Evolutionary conservation across 257 asterid genomes (phyloP).

Genomic region (Scutellaria minor): DNA sequence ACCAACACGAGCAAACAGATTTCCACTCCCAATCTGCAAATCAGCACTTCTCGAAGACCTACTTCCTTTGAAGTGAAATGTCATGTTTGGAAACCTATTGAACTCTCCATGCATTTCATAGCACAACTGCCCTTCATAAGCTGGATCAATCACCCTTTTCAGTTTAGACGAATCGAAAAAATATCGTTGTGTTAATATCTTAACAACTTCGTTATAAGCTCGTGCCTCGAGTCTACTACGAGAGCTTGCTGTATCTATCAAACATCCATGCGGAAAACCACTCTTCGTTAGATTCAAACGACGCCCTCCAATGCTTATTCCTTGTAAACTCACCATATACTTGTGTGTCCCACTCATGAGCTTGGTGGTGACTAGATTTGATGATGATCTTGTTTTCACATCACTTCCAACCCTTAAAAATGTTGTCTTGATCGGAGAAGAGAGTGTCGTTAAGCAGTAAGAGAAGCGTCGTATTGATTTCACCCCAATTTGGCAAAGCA

Average conservation of each 20-base stretch:
- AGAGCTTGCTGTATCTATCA: conserved; percentile 14
- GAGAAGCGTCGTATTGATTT: conserved; percentile 4
- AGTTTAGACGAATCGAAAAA: background rate
- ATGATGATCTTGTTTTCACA: background rate
- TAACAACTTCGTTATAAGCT: background rate
- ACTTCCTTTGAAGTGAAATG: conserved; percentile 1
- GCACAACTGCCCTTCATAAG: background rate
- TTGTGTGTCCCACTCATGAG: background rate
- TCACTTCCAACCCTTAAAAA: conserved; percentile 18
- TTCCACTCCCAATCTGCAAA: background rate
- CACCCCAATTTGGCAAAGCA: conserved; percentile 1
- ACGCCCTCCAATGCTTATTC: conserved; percentile 3
- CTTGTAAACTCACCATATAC: background rate
- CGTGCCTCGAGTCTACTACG: background rate
- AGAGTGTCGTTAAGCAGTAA: conserved; percentile 18
- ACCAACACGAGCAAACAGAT: background rate
- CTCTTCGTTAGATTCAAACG: background rate
- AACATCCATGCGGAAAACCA: background rate
- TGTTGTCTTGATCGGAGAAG: conserved; percentile 4
- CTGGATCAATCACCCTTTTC: background rate
- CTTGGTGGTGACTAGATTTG: background rate
- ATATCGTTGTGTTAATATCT: background rate
- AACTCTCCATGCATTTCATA: background rate
- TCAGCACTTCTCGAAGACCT: background rate
- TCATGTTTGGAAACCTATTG: background rate